Evolutionary conservation across 768 basidiomycete genomes (phyloP), one percentile per base, ranked within the genome.

Genomic region (Collybia nuda): DNA sequence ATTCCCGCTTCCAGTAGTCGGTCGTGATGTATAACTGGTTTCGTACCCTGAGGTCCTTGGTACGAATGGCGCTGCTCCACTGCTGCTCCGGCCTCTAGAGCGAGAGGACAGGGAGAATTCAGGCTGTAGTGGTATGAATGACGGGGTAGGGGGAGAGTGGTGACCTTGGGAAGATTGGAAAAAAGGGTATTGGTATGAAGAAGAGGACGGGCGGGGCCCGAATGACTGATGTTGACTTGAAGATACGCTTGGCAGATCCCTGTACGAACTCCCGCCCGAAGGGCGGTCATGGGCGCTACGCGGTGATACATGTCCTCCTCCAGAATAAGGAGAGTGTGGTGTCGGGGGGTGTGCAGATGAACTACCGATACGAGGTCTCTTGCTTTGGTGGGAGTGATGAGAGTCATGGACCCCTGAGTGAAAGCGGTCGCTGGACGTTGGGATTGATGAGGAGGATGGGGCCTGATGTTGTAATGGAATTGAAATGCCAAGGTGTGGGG

Each of bases 401-500:
- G 28, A 28, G 28, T 24, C 35, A 11, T 23, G 45, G 9, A 15
- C n/a, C n/a, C n/a, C 19, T 12, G 45, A 24, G 6, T 38, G 21
- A 6, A 47, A 18, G 35, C 45, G 45, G 36, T 47, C 45, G 22
- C 45, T 47, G 5, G 45, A 47, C 45, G 38, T 47, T 21, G 45
- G 45, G 26, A 37, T 35, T 23, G 45, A 47, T 24, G 45, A 24
- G 22, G 45, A 37, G 21, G 45, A 47, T 21, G 36, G 23, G 45
- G 23, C n/a, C 23, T 35, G 35, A 38, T 38, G 21, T 24, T 38
- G 22, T 29, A 24, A 14, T 21, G 36, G 28, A 11, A 28, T 28
- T n/a, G 45, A 24, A 9, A 47, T 47, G 14, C 45, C 45, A 38
- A 47, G 38, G 36, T 47, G 36, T 38, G 35, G n/a, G 24, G 43